Conservation (phyloP, 140 eudicot genomes). For the Oenanthe javanica region DNA sequence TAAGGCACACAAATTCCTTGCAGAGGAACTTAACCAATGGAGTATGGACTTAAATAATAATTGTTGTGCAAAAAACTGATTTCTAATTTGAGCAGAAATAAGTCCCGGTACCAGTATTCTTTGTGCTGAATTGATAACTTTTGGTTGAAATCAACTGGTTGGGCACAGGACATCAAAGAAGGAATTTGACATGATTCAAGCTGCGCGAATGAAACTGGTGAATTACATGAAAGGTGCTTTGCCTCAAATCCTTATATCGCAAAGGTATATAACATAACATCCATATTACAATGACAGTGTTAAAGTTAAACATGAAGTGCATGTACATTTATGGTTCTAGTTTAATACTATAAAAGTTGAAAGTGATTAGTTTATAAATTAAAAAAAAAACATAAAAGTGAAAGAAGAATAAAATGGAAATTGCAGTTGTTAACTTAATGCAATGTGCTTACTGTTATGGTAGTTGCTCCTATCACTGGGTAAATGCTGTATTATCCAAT, state of each 20-base stretch:
- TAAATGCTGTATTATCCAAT: neutral
- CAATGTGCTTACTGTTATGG: neutral
- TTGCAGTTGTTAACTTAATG: neutral
- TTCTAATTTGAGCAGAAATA: neutral
- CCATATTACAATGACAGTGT: neutral
- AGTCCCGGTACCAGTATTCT: neutral
- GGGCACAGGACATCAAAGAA: neutral
- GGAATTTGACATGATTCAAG: neutral
- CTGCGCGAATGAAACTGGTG: neutral
- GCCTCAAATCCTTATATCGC: neutral
- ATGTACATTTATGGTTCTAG: neutral
- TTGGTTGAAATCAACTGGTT: neutral
- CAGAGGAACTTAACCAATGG: neutral
- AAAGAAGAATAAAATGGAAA: neutral
- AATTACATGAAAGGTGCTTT: neutral
- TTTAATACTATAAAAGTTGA: neutral
- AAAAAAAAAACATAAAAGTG: neutral
- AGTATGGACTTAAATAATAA: neutral
- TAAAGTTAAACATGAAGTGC: neutral
- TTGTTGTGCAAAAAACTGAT: neutral
- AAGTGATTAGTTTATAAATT: neutral
- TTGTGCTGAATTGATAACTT: neutral
- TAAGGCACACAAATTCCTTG: conserved; percentile 1
- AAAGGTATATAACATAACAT: neutral
- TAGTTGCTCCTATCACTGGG: neutral